Evolutionary conservation across 179 eudicot species (phyloP).

Genomic region (Patellifolia procumbens): DNA sequence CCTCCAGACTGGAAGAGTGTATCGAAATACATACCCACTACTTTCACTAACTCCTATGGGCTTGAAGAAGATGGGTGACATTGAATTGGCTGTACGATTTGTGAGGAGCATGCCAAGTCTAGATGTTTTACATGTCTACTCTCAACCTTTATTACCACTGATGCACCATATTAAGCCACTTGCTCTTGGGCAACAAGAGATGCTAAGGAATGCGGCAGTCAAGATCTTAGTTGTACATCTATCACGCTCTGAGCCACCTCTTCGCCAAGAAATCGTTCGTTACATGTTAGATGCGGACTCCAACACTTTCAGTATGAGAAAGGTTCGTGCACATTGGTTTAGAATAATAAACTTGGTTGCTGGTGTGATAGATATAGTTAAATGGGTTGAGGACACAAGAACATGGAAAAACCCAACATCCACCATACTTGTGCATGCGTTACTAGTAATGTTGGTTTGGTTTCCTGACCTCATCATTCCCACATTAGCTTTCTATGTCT

Average conservation of each 20-base stretch:
- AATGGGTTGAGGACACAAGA: constrained; percentile 86
- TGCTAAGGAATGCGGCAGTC: constrained; percentile 50
- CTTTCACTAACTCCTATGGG: constrained; percentile 61
- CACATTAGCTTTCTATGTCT: constrained; percentile 75
- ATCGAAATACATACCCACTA: constrained; percentile 62
- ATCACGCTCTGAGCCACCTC: constrained; percentile 88
- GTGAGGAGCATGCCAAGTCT: constrained; percentile 55
- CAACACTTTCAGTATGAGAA: constrained; percentile 80
- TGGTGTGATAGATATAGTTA: constrained; percentile 59
- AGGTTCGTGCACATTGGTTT: constrained; percentile 81
- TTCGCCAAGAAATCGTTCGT: constrained; percentile 63
- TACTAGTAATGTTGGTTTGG: constrained; percentile 87
- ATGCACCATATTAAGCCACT: constrained; percentile 93
- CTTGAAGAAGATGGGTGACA: constrained; percentile 84
- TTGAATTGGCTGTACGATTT: constrained; percentile 76
- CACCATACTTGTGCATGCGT: constrained; percentile 77
- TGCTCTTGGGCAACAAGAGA: constrained; percentile 71
- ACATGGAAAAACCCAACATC: constrained; percentile 91
- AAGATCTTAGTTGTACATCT: constrained; percentile 66
- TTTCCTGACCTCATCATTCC: constrained; percentile 86
- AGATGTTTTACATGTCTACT: constrained; percentile 75
- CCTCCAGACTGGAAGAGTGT: constrained; percentile 64
- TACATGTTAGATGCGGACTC: constrained; percentile 79
- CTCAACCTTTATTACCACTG: constrained; percentile 70
- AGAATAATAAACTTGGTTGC: constrained; percentile 71